These are phyloP conservation scores for Thielaviopsis musarum DNA, from an alignment of 2,329 filamentous ascomycete genomes.

Conservation along the genomic window DNA sequence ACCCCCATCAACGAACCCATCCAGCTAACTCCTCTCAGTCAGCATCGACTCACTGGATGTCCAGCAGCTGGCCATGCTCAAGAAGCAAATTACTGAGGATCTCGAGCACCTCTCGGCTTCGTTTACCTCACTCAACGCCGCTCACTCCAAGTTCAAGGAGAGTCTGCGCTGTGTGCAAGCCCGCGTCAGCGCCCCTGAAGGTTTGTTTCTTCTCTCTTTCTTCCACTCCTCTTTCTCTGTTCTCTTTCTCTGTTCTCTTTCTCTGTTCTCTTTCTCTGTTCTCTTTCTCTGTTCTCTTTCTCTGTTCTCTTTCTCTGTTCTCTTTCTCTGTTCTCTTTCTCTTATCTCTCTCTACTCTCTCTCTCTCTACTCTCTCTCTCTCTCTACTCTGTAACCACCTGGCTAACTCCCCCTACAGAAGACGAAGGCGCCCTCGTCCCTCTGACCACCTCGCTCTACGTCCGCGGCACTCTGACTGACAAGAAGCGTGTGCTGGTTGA, in stretches of 20 bases:
- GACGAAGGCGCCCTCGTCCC: slow-evolving; percentile 65
- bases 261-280: not conserved
- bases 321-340: too few relatives aligned
- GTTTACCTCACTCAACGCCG: slow-evolving; percentile 75
- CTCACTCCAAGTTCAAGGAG: slow-evolving; percentile 82
- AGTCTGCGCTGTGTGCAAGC: slow-evolving; percentile 61
- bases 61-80: slow-evolving; percentile 76
- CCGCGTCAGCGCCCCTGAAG: slow-evolving; percentile 17
- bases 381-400: too few relatives aligned
- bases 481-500: slow-evolving; percentile 72
- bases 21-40: slow-evolving; percentile 19
- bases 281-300: too few relatives aligned
- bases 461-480: slow-evolving; percentile 63
- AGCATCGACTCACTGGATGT: slow-evolving; percentile 60
- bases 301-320: too few relatives aligned
- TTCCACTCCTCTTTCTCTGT: not conserved
- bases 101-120: slow-evolving; percentile 85
- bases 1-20: not conserved
- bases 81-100: slow-evolving; percentile 92
- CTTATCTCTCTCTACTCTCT: too few relatives aligned
- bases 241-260: too few relatives aligned
- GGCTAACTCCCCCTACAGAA: slow-evolving; percentile 13
- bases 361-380: too few relatives aligned
- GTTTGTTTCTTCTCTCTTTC: not conserved
- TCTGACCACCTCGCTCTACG: slow-evolving; percentile 85